Evolutionary conservation across 2,329 filamentous ascomycete genomes (phyloP).

Genomic region (Sclerotinia minor): DNA sequence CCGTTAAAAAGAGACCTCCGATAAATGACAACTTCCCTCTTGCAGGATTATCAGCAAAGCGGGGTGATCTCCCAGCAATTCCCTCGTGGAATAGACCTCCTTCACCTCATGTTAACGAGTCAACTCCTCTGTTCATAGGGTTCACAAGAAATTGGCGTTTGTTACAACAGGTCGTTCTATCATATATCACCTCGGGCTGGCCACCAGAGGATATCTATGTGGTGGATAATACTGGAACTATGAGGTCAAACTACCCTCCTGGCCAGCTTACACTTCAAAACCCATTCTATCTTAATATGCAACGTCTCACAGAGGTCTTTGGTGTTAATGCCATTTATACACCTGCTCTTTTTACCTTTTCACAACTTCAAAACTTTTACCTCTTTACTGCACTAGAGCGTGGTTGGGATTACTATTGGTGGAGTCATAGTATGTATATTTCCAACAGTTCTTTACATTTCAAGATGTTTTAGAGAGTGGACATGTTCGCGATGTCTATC

Average conservation of each 20-base stretch:
- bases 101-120: conserved; percentile 42
- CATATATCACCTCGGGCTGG: conserved; percentile 61
- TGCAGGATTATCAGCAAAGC: neutral
- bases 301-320: conserved; percentile 47
- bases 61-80: neutral
- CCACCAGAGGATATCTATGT: conserved; percentile 57
- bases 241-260: conserved; percentile 52
- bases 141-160: conserved; percentile 58
- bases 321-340: conserved; percentile 54
- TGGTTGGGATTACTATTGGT: conserved; percentile 54
- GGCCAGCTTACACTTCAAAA: conserved; percentile 53
- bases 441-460: conserved; percentile 37
- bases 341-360: conserved; percentile 54
- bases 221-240: conserved; percentile 59
- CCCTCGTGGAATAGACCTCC: neutral
- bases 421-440: conserved; percentile 55
- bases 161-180: conserved; percentile 56
- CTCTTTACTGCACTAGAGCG: conserved; percentile 49
- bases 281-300: conserved; percentile 57
- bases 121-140: conserved; percentile 57
- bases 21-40: neutral
- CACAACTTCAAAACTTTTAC: conserved; percentile 58
- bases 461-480: conserved; percentile 18
- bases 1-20: neutral
- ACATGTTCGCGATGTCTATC: conserved; percentile 8